Percentiles rank a stretch among this genome's conserved stretches.
Evolutionary conservation across 176 grass and related monocot species (phyloP).

Genomic region (Triticum monococcum): DNA sequence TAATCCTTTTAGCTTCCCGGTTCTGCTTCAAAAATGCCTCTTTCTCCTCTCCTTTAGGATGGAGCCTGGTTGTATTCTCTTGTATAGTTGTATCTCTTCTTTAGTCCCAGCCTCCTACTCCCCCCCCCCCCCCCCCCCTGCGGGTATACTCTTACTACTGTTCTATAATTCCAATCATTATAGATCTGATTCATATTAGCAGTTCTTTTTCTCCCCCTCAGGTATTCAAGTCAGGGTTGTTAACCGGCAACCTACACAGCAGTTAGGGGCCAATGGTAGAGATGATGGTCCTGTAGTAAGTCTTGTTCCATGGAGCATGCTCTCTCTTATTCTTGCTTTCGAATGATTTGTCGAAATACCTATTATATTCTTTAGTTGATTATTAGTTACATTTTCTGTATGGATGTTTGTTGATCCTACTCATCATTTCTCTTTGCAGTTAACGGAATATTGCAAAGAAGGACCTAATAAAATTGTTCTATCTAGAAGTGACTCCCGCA

Average conservation of each 20-base stretch:
- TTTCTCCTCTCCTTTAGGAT: not conserved
- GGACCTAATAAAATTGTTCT: constrained; percentile 64
- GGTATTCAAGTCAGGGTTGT: constrained; percentile 61
- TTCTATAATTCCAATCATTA: constrained; percentile 14
- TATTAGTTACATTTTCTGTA: not conserved
- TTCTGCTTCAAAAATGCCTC: not conserved
- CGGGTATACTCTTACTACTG: not conserved
- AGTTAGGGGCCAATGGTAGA: constrained; percentile 69
- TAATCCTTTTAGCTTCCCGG: constrained; percentile 1
- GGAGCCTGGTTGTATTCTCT: not conserved
- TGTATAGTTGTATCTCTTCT: not conserved
- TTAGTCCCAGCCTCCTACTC: not conserved
- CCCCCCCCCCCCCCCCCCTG: no score
- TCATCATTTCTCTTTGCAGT: constrained; percentile 34
- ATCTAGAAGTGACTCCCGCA: constrained; percentile 53
- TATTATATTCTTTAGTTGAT: not conserved
- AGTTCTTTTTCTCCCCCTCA: constrained; percentile 36
- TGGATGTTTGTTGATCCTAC: constrained; percentile 5
- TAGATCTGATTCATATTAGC: constrained; percentile 18
- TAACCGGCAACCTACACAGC: constrained; percentile 43
- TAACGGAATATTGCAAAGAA: constrained; percentile 49
- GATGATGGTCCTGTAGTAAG: constrained; percentile 77
- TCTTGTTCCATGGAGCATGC: constrained; percentile 29
- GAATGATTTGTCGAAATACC: not conserved
- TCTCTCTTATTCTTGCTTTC: not conserved